Evolutionary conservation across 139 green algal genomes (phyloP).

Genomic region (Chlorella sorokiniana): DNA sequence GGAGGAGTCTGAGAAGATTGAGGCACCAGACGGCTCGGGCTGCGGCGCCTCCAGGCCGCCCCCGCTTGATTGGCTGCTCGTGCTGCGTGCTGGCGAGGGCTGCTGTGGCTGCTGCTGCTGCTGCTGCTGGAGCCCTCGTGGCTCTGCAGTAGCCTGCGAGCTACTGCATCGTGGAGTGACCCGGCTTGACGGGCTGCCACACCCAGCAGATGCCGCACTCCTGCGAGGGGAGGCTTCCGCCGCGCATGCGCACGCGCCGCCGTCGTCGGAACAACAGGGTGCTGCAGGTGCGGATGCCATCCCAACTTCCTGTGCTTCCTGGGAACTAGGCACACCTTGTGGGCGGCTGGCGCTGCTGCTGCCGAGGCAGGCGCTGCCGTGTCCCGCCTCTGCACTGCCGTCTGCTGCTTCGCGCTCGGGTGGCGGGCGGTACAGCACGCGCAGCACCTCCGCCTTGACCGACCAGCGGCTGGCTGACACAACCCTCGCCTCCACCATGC

Average conservation of each 20-base stretch:
- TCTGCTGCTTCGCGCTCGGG: neutral
- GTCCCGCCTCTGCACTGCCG: neutral
- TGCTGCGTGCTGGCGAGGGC: neutral
- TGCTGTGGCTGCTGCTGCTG: neutral
- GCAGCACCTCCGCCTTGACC: constrained; percentile 62
- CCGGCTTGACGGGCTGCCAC: too few species aligned
- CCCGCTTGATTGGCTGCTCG: neutral
- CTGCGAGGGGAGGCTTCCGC: neutral
- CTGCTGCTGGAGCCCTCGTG: neutral
- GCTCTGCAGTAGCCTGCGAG: too few species aligned
- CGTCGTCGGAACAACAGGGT: neutral
- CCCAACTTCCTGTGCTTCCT: neutral
- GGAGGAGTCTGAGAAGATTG: neutral
- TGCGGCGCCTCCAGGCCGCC: neutral
- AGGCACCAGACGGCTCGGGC: neutral
- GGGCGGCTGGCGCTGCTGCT: neutral
- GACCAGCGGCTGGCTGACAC: constrained; percentile 66
- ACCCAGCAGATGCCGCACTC: neutral
- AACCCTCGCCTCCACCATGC: constrained; percentile 68
- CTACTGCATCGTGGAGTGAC: too few species aligned
- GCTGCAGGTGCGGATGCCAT: neutral
- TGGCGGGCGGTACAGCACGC: constrained; percentile 49
- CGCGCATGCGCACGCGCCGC: neutral
- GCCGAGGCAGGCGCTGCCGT: neutral
- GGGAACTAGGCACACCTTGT: too few species aligned